These are phyloP conservation scores for Leccinum aurantiacum DNA, from an alignment of 768 basidiomycete species.

Conservation along the genomic window DNA sequence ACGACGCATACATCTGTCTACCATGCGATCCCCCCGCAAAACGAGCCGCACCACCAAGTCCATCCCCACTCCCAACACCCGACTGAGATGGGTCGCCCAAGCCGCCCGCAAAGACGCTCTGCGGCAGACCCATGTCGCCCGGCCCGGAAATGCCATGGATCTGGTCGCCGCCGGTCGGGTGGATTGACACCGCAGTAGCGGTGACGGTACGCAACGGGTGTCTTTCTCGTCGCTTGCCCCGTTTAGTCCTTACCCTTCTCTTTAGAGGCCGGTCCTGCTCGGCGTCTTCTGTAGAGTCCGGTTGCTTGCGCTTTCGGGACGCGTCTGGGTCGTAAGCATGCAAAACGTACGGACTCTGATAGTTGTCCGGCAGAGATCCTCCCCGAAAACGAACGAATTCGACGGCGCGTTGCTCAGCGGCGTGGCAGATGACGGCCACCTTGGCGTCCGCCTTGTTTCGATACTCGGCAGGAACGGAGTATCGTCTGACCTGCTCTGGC, in stretches of 20 bases:
- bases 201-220: background rate
- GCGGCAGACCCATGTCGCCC: conserved; percentile 20
- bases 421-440: conserved; percentile 51
- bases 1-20: conserved; percentile 1
- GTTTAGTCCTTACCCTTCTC: conserved; percentile 28
- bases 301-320: conserved; percentile 39
- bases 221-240: conserved; percentile 24
- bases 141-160: conserved; percentile 20
- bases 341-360: conserved; percentile 38
- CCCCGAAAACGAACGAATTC: conserved; percentile 62
- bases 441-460: conserved; percentile 62
- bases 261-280: conserved; percentile 19
- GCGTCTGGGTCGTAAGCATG: conserved; percentile 26
- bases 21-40: background rate
- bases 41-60: conserved; percentile 22
- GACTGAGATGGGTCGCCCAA: conserved; percentile 21
- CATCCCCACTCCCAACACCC: conserved; percentile 18
- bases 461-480: conserved; percentile 49
- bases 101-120: conserved; percentile 8
- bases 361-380: conserved; percentile 39
- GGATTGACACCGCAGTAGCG: background rate
- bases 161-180: conserved; percentile 14
- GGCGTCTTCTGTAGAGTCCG: conserved; percentile 21
- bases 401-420: conserved; percentile 54
- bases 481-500: conserved; percentile 41